Evolutionary conservation across 129 eudicot species (phyloP).

Genomic region (Lonicera japonica): DNA sequence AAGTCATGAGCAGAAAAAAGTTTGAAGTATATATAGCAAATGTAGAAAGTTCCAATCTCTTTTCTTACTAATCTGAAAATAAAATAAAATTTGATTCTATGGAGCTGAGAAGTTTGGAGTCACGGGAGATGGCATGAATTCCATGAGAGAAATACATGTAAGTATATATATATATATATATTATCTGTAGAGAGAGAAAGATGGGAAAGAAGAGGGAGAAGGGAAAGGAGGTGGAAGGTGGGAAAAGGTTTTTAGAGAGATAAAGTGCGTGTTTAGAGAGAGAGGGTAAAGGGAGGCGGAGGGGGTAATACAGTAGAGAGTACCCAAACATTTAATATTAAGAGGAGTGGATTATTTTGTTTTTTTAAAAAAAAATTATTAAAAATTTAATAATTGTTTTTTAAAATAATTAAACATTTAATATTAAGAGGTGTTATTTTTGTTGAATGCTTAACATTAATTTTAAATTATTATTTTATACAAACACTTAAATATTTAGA

Average conservation of each 20-base stretch:
- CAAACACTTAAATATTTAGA: too few species aligned
- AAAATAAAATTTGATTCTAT: constrained; percentile 5
- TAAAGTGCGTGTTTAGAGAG: not conserved
- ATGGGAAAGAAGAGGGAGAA: constrained; percentile 1
- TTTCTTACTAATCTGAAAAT: constrained; percentile 12
- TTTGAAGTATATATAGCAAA: too few species aligned
- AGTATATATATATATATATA: not conserved
- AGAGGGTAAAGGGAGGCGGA: not conserved
- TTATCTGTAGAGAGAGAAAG: not conserved
- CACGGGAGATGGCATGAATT: constrained; percentile 53
- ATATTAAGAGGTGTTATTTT: too few species aligned
- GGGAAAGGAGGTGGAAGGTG: constrained; percentile 5
- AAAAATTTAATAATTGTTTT: too few species aligned
- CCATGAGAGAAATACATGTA: constrained; percentile 23
- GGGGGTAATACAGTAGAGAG: not conserved
- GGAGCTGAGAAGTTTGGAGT: constrained; percentile 17
- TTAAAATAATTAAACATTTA: too few species aligned
- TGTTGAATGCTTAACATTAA: too few species aligned
- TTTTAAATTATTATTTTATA: too few species aligned
- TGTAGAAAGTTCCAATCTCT: not conserved
- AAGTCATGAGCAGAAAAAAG: too few species aligned
- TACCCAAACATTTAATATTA: not conserved
- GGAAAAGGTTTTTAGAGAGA: constrained; percentile 7
- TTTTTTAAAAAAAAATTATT: too few species aligned
- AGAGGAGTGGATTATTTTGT: too few species aligned